Percentiles rank a stretch among this genome's conserved stretches.
Evolutionary conservation across 2,329 filamentous ascomycete genomes (phyloP).

Genomic region (Neoscytalidium dimidiatum): DNA sequence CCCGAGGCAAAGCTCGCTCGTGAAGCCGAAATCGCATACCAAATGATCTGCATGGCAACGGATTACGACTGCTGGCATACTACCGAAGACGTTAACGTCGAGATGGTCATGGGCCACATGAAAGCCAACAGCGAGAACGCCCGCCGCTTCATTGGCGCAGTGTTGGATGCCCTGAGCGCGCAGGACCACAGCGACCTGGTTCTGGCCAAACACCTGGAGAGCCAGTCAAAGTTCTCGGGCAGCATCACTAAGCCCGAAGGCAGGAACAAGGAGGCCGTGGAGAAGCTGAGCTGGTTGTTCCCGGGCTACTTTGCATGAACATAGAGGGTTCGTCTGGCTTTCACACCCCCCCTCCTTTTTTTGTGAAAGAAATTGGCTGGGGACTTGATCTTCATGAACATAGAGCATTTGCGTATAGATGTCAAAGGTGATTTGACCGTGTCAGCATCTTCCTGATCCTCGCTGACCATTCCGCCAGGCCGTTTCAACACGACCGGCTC

Average conservation of each 20-base stretch:
- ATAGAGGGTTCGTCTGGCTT: neutral
- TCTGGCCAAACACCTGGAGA: constrained; percentile 77
- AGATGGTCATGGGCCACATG: constrained; percentile 98
- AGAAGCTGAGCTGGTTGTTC: constrained; percentile 85
- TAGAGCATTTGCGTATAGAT: neutral
- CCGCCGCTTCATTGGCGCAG: constrained; percentile 77
- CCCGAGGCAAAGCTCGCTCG: constrained; percentile 95
- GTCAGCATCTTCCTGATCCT: neutral
- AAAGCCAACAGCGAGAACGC: constrained; percentile 89
- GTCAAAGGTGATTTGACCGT: neutral
- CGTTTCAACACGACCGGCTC: neutral
- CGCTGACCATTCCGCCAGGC: neutral
- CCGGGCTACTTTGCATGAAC: constrained; percentile 65
- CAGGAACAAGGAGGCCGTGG: constrained; percentile 70
- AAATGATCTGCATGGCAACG: constrained; percentile 99
- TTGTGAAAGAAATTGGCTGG: neutral
- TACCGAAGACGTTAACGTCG: constrained; percentile 78
- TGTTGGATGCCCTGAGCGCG: constrained; percentile 81
- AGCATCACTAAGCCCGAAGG: constrained; percentile 80
- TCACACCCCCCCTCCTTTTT: no score
- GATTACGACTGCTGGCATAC: constrained; percentile 99
- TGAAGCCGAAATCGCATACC: constrained; percentile 94
- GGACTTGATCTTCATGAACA: neutral
- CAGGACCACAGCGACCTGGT: constrained; percentile 76
- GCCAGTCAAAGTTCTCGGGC: constrained; percentile 74